Evolutionary conservation across 345 rosid genomes (phyloP), one percentile per base, ranked within the genome.

Genomic region (Limnanthes douglasii): DNA sequence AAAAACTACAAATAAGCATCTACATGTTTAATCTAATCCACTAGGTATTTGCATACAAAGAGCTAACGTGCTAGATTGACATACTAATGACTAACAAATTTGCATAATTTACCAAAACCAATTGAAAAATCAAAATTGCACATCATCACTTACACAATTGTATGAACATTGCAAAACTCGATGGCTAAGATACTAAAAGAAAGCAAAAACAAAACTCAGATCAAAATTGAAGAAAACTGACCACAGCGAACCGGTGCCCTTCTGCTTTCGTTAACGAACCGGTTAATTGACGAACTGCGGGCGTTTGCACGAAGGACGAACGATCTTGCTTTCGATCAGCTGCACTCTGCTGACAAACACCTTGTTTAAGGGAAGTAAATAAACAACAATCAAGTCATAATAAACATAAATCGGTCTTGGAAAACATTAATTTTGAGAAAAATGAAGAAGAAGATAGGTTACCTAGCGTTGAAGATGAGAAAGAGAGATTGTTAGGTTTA

Each of bases 171-270:
- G n/a, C n/a, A n/a, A n/a, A n/a, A n/a, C n/a, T n/a, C n/a, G n/a
- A n/a, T n/a, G n/a, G n/a, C n/a, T n/a, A 18, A 12, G 19, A 15
- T 2, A 17, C 38, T 3, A 15, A 20, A 30, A 11, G 21, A 18
- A 11, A 12, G 29, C 31, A 21, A 5, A 28, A 21, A 19, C 19
- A 2, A 12, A 18, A 24, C 15, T 21, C 7, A 7, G 4, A 40
- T n/a, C 15, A 7, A 14, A 45, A 16, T 3, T 9, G 0, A 9
- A 31, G 30, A 23, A 10, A 37, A 62, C 82, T 21, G 15, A 90
- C 98, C 50, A 90, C 66, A 7, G 86, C 98, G 41, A 90, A 84
- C 44, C 95, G 76, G 45, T 76, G 92, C 51, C 86, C 94, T 41
- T 74, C 74, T 1, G 70, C 50, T 51, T 18, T 56, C 46, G 68